Percentiles rank a stretch among this genome's conserved stretches.
These are phyloP conservation scores for Hemileccinum impolitum DNA, from an alignment of 768 basidiomycete genomes.

Conservation along the genomic window DNA sequence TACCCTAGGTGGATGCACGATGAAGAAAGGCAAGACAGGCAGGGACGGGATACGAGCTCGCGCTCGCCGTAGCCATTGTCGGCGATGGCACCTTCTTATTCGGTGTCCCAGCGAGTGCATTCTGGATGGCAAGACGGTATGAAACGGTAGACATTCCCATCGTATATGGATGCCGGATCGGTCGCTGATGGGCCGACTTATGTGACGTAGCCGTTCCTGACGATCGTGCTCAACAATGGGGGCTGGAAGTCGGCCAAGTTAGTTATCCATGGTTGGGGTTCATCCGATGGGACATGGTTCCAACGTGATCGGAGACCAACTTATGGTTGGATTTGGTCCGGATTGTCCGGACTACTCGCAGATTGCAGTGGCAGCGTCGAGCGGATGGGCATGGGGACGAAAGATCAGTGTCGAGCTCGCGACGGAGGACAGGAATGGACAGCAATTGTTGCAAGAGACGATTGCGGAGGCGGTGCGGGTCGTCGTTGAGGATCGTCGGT, in stretches of 20 bases:
- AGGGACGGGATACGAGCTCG: constrained; percentile 49
- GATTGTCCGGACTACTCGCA: constrained; percentile 55
- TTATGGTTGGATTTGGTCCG: constrained; percentile 66
- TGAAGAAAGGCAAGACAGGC: constrained; percentile 16
- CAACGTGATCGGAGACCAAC: constrained; percentile 39
- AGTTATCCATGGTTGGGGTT: constrained; percentile 59
- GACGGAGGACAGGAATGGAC: constrained; percentile 22
- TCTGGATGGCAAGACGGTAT: constrained; percentile 72
- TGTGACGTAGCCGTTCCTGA: constrained; percentile 57
- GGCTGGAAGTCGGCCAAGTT: constrained; percentile 65
- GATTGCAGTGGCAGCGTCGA: constrained; percentile 65
- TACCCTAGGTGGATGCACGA: constrained; percentile 39
- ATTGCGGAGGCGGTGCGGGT: constrained; percentile 50
- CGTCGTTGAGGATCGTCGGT: constrained; percentile 55
- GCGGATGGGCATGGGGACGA: constrained; percentile 61
- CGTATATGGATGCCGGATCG: neutral
- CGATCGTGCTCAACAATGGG: constrained; percentile 68
- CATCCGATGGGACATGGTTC: constrained; percentile 59
- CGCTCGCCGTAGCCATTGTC: constrained; percentile 56
- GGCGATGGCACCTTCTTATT: constrained; percentile 74
- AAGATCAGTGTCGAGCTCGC: constrained; percentile 32
- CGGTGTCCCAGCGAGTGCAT: constrained; percentile 60
- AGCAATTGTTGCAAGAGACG: constrained; percentile 29
- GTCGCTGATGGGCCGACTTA: neutral
- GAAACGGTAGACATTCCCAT: constrained; percentile 47